phyloP scores from a whole-genome alignment of 495 filamentous ascomycete species.

The Poronia punctata region DNA sequence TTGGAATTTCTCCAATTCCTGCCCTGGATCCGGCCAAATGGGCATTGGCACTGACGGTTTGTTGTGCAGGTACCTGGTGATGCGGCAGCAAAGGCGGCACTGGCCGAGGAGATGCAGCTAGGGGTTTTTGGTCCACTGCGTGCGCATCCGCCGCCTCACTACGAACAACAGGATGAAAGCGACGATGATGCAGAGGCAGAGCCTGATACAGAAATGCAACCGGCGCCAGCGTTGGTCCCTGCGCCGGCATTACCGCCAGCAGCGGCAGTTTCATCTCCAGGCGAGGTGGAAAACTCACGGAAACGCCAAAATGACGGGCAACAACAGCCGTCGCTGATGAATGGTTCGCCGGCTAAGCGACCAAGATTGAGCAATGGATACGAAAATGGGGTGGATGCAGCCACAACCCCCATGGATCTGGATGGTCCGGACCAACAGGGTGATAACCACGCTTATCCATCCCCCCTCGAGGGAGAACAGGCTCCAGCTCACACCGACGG shows the following conservation, averaged over 20 bases:
- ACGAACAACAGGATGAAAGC: constrained; percentile 22
- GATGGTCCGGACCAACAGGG: constrained; percentile 37
- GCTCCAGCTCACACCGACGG: constrained; percentile 54
- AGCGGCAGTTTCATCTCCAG: constrained; percentile 15
- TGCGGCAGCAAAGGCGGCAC: constrained; percentile 29
- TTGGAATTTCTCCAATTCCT: constrained; percentile 19
- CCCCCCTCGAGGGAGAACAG: constrained; percentile 48
- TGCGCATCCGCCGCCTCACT: constrained; percentile 26
- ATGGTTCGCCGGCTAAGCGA: constrained; percentile 48
- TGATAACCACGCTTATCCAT: constrained; percentile 49
- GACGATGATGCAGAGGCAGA: constrained; percentile 34
- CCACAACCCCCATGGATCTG: constrained; percentile 54
- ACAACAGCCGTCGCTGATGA: constrained; percentile 30
- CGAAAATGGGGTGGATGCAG: constrained; percentile 55
- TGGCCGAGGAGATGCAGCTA: constrained; percentile 35
- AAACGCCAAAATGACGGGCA: constrained; percentile 44
- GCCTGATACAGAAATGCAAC: constrained; percentile 15
- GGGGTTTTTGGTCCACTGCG: constrained; percentile 45
- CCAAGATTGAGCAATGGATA: constrained; percentile 53
- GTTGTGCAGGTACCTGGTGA: constrained; percentile 39
- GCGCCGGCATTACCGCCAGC: constrained; percentile 5
- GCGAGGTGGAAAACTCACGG: constrained; percentile 40
- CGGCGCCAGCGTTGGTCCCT: neutral
- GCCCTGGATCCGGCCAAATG: constrained; percentile 22
- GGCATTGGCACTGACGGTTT: constrained; percentile 40